Evolutionary conservation across 192 early-diverging fungal genomes (phyloP), one percentile per base, ranked within the genome.

Genomic region (Geranomyces michiganensis): DNA sequence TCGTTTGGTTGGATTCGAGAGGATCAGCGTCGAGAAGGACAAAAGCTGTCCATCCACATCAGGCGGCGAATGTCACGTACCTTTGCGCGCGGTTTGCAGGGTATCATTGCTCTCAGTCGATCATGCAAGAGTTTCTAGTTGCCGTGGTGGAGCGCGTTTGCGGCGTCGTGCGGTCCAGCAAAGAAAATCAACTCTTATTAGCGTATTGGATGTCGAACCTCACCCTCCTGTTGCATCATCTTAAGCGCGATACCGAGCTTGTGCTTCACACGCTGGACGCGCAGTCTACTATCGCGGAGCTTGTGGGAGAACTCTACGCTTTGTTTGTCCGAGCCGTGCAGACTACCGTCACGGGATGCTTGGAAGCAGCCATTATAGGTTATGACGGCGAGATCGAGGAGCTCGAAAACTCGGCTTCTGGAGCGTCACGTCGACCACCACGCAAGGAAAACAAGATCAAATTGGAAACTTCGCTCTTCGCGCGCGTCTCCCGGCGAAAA

Each of bases 151-250:
- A 76, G 0, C 74, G 84, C 33, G 89, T 93, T 53, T 83, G 80
- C 43, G 79, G 77, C n/a, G 72, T 82, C 24, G 76, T 88, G 13
- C 29, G 87, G 85, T 30, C 63, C 6, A 77, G 78, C 31, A 73
- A 77, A 13, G 72, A 84, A 62, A 88, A 92, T 70, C 81, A 84
- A 51, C 80, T 83, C 59, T 65, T 85, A 14, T 77, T 92, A 33
- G 89, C 88, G 4, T 93, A 90, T 73, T 97, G 95, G 95, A 86
- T 95, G 22, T 79, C 92, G 33, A 96, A 98, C 77, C 82, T 87
- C 51, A 89, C 88, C 41, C 90, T 91, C 53, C 81, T 98, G 8
- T 77, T 94, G 2, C 91, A 93, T 71, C 96, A 91, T 76, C 74
- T 98, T 45, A 94, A 94, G 75, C 89, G 91, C 63, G 96, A 98